Conservation (phyloP, 306 rosid species). For the Vigna trinervia region DNA sequence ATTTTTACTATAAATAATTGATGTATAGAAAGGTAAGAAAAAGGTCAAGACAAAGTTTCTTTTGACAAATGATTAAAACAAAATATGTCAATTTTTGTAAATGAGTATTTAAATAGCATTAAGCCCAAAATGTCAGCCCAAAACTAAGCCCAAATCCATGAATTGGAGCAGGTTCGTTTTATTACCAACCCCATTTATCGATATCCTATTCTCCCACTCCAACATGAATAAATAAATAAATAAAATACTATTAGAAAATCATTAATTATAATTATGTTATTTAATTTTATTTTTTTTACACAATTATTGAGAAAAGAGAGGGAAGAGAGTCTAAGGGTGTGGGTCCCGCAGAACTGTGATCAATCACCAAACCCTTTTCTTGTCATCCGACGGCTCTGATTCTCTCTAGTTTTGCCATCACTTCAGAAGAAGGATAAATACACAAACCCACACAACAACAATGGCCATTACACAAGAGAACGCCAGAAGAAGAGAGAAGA, state of each 20-base stretch:
- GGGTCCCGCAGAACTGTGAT: constrained; percentile 39
- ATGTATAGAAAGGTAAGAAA: too few species aligned
- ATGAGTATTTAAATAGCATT: too few species aligned
- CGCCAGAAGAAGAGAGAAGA: neutral
- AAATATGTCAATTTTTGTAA: too few species aligned
- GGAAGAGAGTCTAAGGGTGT: neutral
- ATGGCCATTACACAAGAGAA: neutral
- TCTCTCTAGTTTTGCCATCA: constrained; percentile 35
- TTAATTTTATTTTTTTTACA: constrained; percentile 22
- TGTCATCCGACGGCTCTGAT: constrained; percentile 49
- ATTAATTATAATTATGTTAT: neutral
- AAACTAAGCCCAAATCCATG: neutral
- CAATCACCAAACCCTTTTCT: constrained; percentile 46
- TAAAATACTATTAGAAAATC: constrained; percentile 25
- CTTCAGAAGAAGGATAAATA: constrained; percentile 50
- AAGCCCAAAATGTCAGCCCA: neutral
- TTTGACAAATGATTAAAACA: too few species aligned
- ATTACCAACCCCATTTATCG: constrained; percentile 16
- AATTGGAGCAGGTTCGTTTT: neutral
- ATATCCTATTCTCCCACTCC: neutral
- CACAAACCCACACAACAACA: constrained; percentile 11
- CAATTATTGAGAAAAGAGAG: constrained; percentile 39
- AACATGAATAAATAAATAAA: too few species aligned
- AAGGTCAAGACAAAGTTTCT: too few species aligned
- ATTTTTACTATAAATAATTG: too few species aligned